A percentile compares a stretch with the other conserved stretches of the same genome.
These are phyloP conservation scores for Wallacemonas rigidus DNA, from an alignment of 208 protist genomes.

Conservation along the genomic window DNA sequence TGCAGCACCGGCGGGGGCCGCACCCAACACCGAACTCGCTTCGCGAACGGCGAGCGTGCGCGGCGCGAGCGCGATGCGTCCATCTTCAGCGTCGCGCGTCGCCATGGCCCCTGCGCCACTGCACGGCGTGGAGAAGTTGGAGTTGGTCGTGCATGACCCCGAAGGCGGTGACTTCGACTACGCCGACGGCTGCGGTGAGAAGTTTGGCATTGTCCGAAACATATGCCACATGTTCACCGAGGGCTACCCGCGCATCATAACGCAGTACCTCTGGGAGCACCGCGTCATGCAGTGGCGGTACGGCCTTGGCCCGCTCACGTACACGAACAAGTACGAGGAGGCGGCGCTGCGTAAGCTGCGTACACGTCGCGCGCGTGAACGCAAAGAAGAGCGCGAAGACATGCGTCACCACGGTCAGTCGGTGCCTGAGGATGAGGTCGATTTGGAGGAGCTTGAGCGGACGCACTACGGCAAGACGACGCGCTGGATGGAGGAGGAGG, in stretches of 20 bases:
- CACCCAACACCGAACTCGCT: too few species aligned
- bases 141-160: constrained; percentile 80
- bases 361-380: constrained; percentile 42
- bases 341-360: constrained; percentile 67
- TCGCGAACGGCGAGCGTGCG: neutral
- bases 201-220: constrained; percentile 74
- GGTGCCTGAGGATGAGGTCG: constrained; percentile 42
- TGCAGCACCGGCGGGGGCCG: too few species aligned
- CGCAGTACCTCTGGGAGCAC: constrained; percentile 91
- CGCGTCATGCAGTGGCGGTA: constrained; percentile 69
- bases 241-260: constrained; percentile 88
- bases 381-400: constrained; percentile 41
- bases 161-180: constrained; percentile 84
- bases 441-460: constrained; percentile 23
- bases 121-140: constrained; percentile 22
- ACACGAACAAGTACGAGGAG: constrained; percentile 86
- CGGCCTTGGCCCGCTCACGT: constrained; percentile 69
- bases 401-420: constrained; percentile 33
- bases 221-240: constrained; percentile 92
- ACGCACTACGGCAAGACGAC: constrained; percentile 15
- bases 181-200: constrained; percentile 46
- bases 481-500: constrained; percentile 48
- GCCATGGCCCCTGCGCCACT: constrained; percentile 1
- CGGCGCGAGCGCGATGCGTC: neutral
- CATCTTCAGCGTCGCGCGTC: neutral